Conservation (phyloP, 2,329 filamentous ascomycete species). For the Arthrobotrys sphaeroides region DNA sequence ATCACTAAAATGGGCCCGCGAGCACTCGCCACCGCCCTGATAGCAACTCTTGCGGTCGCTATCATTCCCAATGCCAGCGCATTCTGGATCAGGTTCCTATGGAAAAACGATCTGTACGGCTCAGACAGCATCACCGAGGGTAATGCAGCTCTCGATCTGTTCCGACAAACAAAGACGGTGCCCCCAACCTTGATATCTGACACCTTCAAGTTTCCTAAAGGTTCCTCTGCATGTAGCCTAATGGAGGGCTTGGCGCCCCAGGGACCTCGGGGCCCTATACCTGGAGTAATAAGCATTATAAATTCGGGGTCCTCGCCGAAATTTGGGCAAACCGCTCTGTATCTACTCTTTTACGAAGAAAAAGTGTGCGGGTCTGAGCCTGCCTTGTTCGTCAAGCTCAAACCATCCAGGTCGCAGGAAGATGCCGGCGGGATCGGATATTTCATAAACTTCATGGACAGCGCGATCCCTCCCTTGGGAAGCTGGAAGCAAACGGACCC, state of each 20-base stretch:
- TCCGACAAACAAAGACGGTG: neutral
- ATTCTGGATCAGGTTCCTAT: conserved; percentile 29
- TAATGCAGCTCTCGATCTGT: neutral
- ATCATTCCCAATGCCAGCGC: conserved; percentile 11
- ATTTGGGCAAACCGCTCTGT: neutral
- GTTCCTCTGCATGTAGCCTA: neutral
- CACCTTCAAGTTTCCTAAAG: neutral
- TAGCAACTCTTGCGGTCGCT: neutral
- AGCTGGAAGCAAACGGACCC: conserved; percentile 18
- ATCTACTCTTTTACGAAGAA: conserved; percentile 17
- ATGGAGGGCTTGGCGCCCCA: neutral
- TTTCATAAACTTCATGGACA: conserved; percentile 15
- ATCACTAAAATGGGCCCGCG: conserved; percentile 4
- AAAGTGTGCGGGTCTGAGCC: neutral
- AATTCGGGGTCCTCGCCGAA: neutral
- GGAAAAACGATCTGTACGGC: conserved; percentile 20
- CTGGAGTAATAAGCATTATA: conserved; percentile 18
- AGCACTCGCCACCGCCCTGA: neutral
- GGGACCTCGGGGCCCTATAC: conserved; percentile 2
- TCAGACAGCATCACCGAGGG: neutral
- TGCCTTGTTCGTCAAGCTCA: neutral
- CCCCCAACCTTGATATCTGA: conserved; percentile 8
- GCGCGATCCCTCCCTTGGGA: neutral
- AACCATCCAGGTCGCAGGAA: neutral
- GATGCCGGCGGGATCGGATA: neutral